Conservation (phyloP, 352 stramenopile species). For the Globisporangium cederbergense region DNA sequence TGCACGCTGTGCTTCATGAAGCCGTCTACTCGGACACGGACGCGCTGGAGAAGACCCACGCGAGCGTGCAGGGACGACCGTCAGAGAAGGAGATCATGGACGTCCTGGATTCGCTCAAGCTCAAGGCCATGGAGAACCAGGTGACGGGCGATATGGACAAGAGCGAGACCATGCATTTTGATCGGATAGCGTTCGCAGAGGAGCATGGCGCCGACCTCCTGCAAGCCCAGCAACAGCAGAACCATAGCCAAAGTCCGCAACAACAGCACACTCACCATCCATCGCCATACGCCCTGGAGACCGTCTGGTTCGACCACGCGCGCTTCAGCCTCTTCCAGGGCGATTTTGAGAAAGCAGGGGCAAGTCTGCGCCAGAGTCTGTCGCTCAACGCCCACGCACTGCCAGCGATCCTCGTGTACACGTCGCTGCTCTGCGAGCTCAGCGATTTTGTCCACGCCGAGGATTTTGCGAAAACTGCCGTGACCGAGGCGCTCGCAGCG, state of each 20-base stretch:
- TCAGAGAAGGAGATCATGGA: constrained; percentile 25
- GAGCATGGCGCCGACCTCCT: constrained; percentile 19
- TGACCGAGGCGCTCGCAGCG: constrained; percentile 24
- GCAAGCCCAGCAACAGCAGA: constrained; percentile 5
- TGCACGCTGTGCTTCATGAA: constrained; percentile 62
- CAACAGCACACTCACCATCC: neutral
- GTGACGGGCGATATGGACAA: constrained; percentile 66
- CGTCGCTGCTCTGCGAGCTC: constrained; percentile 59
- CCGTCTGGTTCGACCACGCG: constrained; percentile 66
- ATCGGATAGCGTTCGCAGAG: constrained; percentile 61
- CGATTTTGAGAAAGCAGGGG: constrained; percentile 51
- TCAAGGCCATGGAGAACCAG: constrained; percentile 67
- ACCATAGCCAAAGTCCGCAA: constrained; percentile 8
- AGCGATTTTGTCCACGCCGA: constrained; percentile 44
- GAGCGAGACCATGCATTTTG: constrained; percentile 56
- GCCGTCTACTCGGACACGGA: constrained; percentile 41
- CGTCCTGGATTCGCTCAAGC: constrained; percentile 32
- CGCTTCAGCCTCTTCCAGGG: constrained; percentile 46
- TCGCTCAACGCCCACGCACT: constrained; percentile 39
- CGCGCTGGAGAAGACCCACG: constrained; percentile 32
- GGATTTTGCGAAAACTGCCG: constrained; percentile 37
- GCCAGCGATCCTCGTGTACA: constrained; percentile 42
- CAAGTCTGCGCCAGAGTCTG: constrained; percentile 57
- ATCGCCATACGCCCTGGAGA: constrained; percentile 18
- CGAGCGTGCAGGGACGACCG: constrained; percentile 17